Evolutionary conservation across 352 stramenopile species (phyloP).

Genomic region (Phytopythium vexans): DNA sequence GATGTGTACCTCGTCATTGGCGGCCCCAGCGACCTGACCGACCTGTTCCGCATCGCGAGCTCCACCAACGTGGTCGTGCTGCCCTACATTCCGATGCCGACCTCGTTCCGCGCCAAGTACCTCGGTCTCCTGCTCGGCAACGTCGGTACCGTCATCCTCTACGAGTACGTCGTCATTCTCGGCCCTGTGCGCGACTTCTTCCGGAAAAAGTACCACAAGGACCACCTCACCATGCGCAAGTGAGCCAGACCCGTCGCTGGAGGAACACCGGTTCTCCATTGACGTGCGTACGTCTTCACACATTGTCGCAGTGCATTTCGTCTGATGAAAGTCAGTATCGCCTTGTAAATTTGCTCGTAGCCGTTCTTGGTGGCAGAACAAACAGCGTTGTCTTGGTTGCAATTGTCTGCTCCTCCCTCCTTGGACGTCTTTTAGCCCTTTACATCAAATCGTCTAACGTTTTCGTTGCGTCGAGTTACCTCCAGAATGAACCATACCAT

Average conservation of each 20-base stretch:
- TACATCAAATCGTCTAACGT: too few relatives aligned
- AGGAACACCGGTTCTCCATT: too few relatives aligned
- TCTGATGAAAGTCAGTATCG: too few relatives aligned
- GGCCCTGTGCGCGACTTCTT: conserved; percentile 47
- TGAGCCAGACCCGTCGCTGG: conserved; percentile 9
- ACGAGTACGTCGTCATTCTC: conserved; percentile 37
- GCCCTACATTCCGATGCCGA: conserved; percentile 46
- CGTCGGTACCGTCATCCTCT: conserved; percentile 28
- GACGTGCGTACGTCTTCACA: too few relatives aligned
- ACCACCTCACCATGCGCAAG: conserved; percentile 39
- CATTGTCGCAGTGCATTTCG: too few relatives aligned
- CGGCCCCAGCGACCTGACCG: conserved; percentile 21
- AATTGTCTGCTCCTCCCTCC: background rate
- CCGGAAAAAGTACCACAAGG: conserved; percentile 45
- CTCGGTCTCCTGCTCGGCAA: conserved; percentile 33
- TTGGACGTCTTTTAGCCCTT: too few relatives aligned
- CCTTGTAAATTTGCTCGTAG: too few relatives aligned
- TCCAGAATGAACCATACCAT: too few relatives aligned
- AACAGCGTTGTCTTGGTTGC: background rate
- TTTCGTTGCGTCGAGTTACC: too few relatives aligned
- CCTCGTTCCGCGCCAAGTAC: conserved; percentile 32
- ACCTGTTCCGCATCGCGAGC: conserved; percentile 41
- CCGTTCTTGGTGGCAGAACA: too few relatives aligned
- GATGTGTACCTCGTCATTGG: conserved; percentile 28
- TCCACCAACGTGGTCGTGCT: conserved; percentile 46